phyloP scores from a whole-genome alignment of 2,329 filamentous ascomycete species.

The Ophioceras dolichostomum region DNA sequence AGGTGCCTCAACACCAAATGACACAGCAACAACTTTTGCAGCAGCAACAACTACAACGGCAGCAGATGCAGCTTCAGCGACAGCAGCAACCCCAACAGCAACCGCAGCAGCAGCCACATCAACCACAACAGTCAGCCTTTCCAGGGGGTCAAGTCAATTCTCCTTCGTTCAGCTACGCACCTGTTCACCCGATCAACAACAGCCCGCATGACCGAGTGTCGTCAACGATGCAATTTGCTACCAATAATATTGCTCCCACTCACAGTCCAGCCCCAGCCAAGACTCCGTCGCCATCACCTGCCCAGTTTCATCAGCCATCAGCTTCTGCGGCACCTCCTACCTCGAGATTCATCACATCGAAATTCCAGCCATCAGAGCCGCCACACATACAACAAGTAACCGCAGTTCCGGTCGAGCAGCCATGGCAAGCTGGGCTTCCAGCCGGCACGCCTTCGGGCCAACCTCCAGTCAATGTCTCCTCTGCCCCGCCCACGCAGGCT shows the following conservation, averaged over 20 bases:
- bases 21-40: not conserved
- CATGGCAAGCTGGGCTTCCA: too few relatives aligned
- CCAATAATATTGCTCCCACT: too few relatives aligned
- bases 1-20: not conserved
- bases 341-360: too few relatives aligned
- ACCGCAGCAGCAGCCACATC: not conserved
- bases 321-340: too few relatives aligned
- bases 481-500: too few relatives aligned
- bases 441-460: too few relatives aligned
- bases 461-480: too few relatives aligned
- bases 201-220: not conserved
- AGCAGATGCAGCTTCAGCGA: not conserved
- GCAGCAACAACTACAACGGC: not conserved
- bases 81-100: constrained; percentile 3
- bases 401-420: too few relatives aligned
- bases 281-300: not conserved
- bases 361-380: too few relatives aligned
- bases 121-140: not conserved
- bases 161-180: not conserved
- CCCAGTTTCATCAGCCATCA: not conserved
- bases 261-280: not conserved
- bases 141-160: not conserved
- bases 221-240: too few relatives aligned
- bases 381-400: too few relatives aligned
- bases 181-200: too few relatives aligned